Evolutionary conservation across 306 rosid species (phyloP).

Genomic region (Potentilla sterilis): DNA sequence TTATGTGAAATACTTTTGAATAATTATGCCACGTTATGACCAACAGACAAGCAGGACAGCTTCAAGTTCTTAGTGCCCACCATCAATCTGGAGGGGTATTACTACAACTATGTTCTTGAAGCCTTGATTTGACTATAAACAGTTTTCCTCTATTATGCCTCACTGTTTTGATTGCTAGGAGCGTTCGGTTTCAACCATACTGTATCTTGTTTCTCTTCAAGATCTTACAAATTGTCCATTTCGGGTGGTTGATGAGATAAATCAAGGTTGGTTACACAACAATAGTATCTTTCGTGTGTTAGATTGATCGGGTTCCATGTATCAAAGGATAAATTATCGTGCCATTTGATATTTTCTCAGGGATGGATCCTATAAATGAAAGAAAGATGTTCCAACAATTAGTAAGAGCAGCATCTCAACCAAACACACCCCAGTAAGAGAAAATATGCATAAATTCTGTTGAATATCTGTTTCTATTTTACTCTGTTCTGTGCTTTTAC

Average conservation of each 20-base stretch:
- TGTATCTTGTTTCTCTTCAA: conserved; percentile 96
- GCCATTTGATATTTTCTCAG: conserved; percentile 36
- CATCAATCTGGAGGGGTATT: conserved; percentile 99
- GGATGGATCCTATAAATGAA: conserved; percentile 98
- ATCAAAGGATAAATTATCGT: conserved; percentile 12
- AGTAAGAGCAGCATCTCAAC: conserved; percentile 96
- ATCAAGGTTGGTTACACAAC: conserved; percentile 65
- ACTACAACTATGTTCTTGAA: conserved; percentile 13
- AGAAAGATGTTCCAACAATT: conserved; percentile 98
- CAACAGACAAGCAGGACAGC: conserved; percentile 74
- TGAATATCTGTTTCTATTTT: background rate
- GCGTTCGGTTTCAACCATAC: conserved; percentile 92
- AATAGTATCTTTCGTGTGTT: conserved; percentile 1
- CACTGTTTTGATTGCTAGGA: conserved; percentile 47
- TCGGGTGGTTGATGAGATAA: conserved; percentile 97
- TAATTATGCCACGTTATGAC: conserved; percentile 16
- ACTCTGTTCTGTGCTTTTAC: background rate
- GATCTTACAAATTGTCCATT: conserved; percentile 96
- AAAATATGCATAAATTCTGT: conserved; percentile 1
- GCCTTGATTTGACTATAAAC: conserved; percentile 18
- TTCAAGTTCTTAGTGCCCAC: conserved; percentile 84
- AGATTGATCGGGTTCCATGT: background rate
- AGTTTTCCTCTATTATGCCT: conserved; percentile 12
- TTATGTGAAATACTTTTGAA: background rate
- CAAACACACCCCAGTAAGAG: conserved; percentile 90